phyloP scores from a whole-genome alignment of 192 early-diverging fungal species.

The Anaeromyces robustus region DNA sequence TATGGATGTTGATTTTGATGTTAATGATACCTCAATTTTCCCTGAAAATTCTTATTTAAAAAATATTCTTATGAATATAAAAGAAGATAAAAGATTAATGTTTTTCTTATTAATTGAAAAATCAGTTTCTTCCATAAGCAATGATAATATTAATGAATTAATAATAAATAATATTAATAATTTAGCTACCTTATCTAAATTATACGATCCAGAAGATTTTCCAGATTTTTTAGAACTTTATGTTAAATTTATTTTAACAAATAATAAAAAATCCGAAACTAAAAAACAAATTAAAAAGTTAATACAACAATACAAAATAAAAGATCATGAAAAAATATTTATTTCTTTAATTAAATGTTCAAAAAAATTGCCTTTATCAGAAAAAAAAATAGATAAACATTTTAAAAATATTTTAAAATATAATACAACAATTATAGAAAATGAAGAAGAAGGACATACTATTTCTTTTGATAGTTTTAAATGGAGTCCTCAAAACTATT shows the following conservation, averaged over 20 bases:
- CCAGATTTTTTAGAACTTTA: not conserved
- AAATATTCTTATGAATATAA: not conserved
- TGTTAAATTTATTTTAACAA: not conserved
- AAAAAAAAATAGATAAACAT: not conserved
- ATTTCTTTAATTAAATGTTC: not conserved
- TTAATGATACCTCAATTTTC: not conserved
- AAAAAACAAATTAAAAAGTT: not conserved
- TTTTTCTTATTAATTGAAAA: not conserved
- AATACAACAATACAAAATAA: not conserved
- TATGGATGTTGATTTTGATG: not conserved
- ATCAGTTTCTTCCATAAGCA: not conserved
- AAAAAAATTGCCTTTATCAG: not conserved
- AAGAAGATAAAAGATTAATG: not conserved
- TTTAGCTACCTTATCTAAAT: not conserved
- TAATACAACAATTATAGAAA: not conserved
- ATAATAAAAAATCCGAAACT: not conserved
- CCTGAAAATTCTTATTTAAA: not conserved
- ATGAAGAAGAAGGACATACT: not conserved
- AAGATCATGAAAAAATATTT: not conserved
- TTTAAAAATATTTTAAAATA: not conserved
- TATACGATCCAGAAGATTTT: not conserved
- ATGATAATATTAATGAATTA: not conserved
- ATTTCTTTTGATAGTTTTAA: not conserved
- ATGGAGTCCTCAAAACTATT: not conserved
- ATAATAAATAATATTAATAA: not conserved